Conservation (phyloP, 140 eudicot species). For the Flaveria floridana region DNA sequence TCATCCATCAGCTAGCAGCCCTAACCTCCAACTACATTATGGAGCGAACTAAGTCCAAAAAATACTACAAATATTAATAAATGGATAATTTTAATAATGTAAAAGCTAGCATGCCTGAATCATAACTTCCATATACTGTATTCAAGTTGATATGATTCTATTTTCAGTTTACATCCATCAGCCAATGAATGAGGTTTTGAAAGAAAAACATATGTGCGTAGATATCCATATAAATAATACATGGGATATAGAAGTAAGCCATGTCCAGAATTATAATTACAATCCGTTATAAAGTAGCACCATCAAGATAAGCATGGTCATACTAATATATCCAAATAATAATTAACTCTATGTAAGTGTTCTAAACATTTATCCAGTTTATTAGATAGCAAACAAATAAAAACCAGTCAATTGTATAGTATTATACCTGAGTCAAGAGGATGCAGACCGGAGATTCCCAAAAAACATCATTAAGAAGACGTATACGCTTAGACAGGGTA, state of each 20-base stretch:
- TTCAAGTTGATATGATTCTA: slow-evolving; percentile 20
- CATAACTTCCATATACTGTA: too few species aligned
- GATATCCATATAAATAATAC: not conserved
- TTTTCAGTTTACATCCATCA: slow-evolving; percentile 33
- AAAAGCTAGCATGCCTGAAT: slow-evolving; percentile 24
- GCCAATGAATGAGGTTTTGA: slow-evolving; percentile 76
- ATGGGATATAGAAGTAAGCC: slow-evolving; percentile 8
- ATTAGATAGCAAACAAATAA: not conserved
- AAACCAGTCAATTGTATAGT: not conserved
- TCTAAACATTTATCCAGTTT: not conserved
- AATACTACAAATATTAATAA: not conserved
- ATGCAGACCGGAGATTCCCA: slow-evolving; percentile 76
- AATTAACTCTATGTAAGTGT: not conserved
- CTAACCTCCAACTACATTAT: slow-evolving; percentile 86
- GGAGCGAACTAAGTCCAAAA: not conserved
- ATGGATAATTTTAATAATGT: not conserved
- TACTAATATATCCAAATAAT: not conserved
- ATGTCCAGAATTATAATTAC: not conserved
- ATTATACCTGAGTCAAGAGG: slow-evolving; percentile 81
- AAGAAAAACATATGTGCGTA: slow-evolving; percentile 72
- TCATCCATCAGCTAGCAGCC: slow-evolving; percentile 90
- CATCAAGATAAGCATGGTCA: not conserved
- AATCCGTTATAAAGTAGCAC: not conserved
- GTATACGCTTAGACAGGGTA: slow-evolving; percentile 62
- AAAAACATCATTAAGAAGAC: slow-evolving; percentile 60